Percentiles rank a stretch among this genome's conserved stretches.
phyloP scores from a whole-genome alignment of 495 filamentous ascomycete genomes.

The Penicillium tannophilum region DNA sequence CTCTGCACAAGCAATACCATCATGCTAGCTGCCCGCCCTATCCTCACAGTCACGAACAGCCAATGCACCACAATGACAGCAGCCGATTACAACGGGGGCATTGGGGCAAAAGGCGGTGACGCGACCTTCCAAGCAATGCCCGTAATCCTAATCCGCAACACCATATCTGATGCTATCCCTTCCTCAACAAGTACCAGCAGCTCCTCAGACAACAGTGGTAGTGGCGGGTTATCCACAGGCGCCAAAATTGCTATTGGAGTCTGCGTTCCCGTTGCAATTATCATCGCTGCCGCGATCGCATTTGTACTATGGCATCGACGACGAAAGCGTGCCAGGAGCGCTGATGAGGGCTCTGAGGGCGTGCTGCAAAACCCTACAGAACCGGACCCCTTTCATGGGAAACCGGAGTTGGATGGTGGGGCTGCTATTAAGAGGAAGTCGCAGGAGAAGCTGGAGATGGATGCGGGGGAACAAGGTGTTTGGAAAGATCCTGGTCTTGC shows the following conservation, averaged over 20 bases:
- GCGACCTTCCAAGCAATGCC: slow-evolving; percentile 14
- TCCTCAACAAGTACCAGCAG: not conserved
- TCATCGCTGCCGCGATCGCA: slow-evolving; percentile 7
- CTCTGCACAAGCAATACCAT: slow-evolving; percentile 8
- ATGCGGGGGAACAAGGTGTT: not conserved
- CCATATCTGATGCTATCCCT: not conserved
- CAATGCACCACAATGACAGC: slow-evolving; percentile 11
- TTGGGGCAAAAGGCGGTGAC: slow-evolving; percentile 5
- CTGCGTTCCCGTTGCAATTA: slow-evolving; percentile 11
- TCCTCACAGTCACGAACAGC: slow-evolving; percentile 1
- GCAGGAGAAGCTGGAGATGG: slow-evolving; percentile 12
- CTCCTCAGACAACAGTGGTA: too few species aligned
- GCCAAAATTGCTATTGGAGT: slow-evolving; percentile 19
- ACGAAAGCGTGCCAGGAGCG: not conserved
- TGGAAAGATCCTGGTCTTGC: not conserved
- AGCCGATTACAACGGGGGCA: slow-evolving; percentile 7
- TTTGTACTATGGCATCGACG: slow-evolving; percentile 19
- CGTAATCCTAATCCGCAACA: slow-evolving; percentile 17
- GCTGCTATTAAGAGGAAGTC: not conserved
- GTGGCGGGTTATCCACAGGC: slow-evolving; percentile 7
- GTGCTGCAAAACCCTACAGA: too few species aligned
- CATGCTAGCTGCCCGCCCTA: slow-evolving; percentile 1
- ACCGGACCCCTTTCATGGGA: slow-evolving; percentile 2
- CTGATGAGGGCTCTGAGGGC: not conserved
- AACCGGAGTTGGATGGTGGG: slow-evolving; percentile 13